These are phyloP conservation scores for Jamesozyma hellenica DNA, from an alignment of 805 yeast species.

Conservation along the genomic window DNA sequence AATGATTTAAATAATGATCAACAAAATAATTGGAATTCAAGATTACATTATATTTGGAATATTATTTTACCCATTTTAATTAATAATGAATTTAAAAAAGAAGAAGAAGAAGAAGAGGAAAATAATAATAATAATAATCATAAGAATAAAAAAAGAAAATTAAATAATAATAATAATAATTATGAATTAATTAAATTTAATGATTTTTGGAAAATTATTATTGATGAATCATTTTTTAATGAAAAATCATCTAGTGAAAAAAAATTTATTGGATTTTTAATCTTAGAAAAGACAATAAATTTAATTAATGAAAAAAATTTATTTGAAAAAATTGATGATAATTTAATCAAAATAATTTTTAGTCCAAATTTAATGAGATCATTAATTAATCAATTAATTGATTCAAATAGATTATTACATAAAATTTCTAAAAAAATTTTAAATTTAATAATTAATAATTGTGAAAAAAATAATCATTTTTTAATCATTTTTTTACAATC, in stretches of 20 bases:
- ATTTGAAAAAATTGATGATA: conserved; percentile 12
- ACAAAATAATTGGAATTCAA: conserved; percentile 54
- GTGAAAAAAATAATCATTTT: conserved; percentile 30
- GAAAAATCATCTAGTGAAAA: conserved; percentile 74
- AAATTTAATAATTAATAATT: conserved; percentile 33
- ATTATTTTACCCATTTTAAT: conserved; percentile 33
- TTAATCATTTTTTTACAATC: conserved; percentile 27
- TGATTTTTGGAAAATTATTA: conserved; percentile 71
- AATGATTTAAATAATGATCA: conserved; percentile 20
- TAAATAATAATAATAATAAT: conserved; percentile 19
- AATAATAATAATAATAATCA: too few species aligned
- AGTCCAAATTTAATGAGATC: conserved; percentile 62
- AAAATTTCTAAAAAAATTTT: conserved; percentile 52
- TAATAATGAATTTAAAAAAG: neutral
- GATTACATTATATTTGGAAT: conserved; percentile 70
- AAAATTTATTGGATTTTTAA: conserved; percentile 76
- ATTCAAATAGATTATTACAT: conserved; percentile 53
- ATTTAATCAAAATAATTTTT: conserved; percentile 30
- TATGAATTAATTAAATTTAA: conserved; percentile 32
- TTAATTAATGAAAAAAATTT: too few species aligned
- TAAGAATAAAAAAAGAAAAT: conserved; percentile 35
- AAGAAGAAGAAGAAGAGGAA: conserved; percentile 8
- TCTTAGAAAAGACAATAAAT: conserved; percentile 44
- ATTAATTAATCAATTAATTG: conserved; percentile 65
- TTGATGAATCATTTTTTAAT: conserved; percentile 74